Conservation (phyloP, 2,329 filamentous ascomycete species). For the Xylogone sp. region DNA sequence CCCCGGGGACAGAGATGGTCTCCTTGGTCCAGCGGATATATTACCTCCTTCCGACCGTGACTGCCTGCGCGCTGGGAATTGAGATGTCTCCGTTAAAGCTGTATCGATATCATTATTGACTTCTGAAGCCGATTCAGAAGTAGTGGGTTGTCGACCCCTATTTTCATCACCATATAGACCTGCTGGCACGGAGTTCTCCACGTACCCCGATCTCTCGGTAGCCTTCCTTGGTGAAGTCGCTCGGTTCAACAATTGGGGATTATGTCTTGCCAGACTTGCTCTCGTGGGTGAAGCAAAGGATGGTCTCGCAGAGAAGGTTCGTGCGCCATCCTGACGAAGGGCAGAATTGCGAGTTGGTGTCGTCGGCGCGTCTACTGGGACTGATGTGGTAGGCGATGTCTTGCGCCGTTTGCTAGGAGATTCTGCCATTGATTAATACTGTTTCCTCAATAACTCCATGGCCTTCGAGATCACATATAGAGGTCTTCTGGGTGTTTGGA, state of each 20-base stretch:
- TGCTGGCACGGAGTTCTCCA: background rate
- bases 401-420: slow-evolving; percentile 63
- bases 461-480: background rate
- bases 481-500: background rate
- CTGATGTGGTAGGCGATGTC: slow-evolving; percentile 50
- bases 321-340: slow-evolving; percentile 16
- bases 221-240: slow-evolving; percentile 29
- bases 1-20: slow-evolving; percentile 22
- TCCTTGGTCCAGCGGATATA: slow-evolving; percentile 22
- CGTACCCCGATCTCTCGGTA: slow-evolving; percentile 28
- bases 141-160: background rate
- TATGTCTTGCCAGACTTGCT: slow-evolving; percentile 57
- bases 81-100: background rate
- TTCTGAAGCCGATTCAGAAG: background rate
- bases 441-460: slow-evolving; percentile 8
- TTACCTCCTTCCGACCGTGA: slow-evolving; percentile 12
- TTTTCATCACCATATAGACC: background rate
- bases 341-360: slow-evolving; percentile 30
- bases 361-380: slow-evolving; percentile 36
- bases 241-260: slow-evolving; percentile 53
- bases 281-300: slow-evolving; percentile 67
- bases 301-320: slow-evolving; percentile 36
- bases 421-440: slow-evolving; percentile 41
- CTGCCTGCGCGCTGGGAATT: background rate
- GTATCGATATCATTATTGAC: background rate